Evolutionary conservation across 768 basidiomycete species (phyloP), one percentile per base, ranked within the genome.

Genomic region (Mycena floridula): DNA sequence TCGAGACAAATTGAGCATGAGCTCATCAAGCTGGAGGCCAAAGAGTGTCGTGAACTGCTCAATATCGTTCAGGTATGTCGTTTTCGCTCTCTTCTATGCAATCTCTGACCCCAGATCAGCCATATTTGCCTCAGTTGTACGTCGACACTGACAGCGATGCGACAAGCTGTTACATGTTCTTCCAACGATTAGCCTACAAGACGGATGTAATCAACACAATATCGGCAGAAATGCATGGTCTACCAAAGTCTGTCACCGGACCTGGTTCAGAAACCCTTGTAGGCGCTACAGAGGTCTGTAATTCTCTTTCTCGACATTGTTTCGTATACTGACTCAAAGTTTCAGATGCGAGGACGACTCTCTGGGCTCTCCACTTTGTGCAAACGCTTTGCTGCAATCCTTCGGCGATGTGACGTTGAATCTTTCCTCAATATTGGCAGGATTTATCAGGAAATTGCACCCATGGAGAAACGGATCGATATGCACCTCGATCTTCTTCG

Each of bases 101-200:
- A 40, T 13, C 15, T 25, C 12, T 35, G 7, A 18, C 28, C 30
- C 12, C 20, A 44, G 16, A 5, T 27, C n/a, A 92, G 87, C 88
- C 91, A 3, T 98, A 97, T 64, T 68, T 99, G 7, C 93, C 94
- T 2, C 85, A 89, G 59, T 61, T 90, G 9, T 99, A 96, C 57
- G 75, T 89, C 37, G 90, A 97, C 54, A 80, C 79, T 11, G 96
- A 99, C 61, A 79, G 75, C 50, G 91, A 92, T 52, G 87, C 95
- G 0, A 89, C 92, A 3, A 83, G 77, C 51, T 88, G 89, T 52
- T 89, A 95, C 53, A 69, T 98, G 47, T 89, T 96, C 74, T 96
- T 98, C 81, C 84, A 85, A 50, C 82, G 96, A 7, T 63, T 98
- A 53, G 85, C 83, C 0, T 71, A 74, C 59, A 99, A 99, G 64